A percentile compares a stretch with the other conserved stretches of the same genome.
Evolutionary conservation across 257 asterid genomes (phyloP).

Genomic region (Solanum chmielewskii): DNA sequence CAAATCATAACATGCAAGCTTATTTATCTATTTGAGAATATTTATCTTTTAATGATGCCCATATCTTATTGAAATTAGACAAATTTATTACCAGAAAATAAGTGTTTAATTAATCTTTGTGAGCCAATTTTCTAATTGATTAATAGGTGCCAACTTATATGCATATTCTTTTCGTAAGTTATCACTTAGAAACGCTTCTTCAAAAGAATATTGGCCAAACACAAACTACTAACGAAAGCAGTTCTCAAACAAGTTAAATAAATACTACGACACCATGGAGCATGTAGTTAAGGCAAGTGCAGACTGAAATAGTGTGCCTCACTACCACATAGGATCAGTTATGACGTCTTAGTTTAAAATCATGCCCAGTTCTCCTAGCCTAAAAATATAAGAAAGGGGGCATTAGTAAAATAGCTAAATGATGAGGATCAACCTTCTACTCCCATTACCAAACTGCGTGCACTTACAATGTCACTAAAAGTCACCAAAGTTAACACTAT

Average conservation of each 20-base stretch:
- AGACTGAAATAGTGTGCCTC: not conserved
- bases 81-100: not conserved
- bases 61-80: not conserved
- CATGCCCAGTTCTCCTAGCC: not conserved
- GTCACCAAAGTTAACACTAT: not conserved
- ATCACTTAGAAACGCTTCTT: not conserved
- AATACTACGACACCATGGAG: not conserved
- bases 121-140: not conserved
- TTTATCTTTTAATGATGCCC: not conserved
- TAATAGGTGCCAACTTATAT: not conserved
- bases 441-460: not conserved
- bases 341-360: not conserved
- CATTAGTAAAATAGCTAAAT: not conserved
- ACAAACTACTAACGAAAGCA: not conserved
- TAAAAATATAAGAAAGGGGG: not conserved
- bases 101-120: not conserved
- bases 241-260: not conserved
- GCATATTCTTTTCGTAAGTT: not conserved
- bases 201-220: not conserved
- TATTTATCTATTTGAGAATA: not conserved
- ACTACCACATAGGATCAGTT: not conserved
- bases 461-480: not conserved
- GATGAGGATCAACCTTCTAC: not conserved
- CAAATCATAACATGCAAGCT: not conserved
- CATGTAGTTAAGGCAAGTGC: not conserved